phyloP scores from a whole-genome alignment of 768 basidiomycete species.

The Xerocomus brunneocitrinus region DNA sequence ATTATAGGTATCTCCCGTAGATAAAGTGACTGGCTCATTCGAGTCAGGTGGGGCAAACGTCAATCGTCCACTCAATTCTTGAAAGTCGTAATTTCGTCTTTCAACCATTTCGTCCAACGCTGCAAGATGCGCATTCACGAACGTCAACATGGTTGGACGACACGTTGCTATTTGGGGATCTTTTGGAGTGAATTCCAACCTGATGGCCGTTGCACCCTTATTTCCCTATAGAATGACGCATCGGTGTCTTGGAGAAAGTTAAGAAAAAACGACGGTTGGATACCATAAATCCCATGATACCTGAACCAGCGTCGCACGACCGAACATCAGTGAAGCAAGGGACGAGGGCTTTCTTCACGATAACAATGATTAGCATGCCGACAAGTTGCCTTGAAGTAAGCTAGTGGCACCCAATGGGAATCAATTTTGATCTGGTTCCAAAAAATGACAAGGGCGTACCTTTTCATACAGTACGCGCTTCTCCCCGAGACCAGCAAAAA shows the following conservation, averaged over 20 bases:
- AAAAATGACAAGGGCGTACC: conserved; percentile 33
- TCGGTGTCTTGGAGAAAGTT: not conserved
- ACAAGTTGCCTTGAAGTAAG: conserved; percentile 75
- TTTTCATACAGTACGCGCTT: conserved; percentile 61
- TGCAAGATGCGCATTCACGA: conserved; percentile 80
- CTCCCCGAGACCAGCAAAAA: conserved; percentile 69
- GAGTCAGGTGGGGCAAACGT: conserved; percentile 39
- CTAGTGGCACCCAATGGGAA: conserved; percentile 32
- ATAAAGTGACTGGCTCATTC: not conserved
- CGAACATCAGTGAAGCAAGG: conserved; percentile 51
- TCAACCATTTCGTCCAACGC: conserved; percentile 80
- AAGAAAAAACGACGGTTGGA: not conserved
- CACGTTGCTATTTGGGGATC: conserved; percentile 15
- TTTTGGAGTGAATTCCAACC: conserved; percentile 51
- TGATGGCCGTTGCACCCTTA: conserved; percentile 72
- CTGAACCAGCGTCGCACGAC: conserved; percentile 56
- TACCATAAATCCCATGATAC: conserved; percentile 79
- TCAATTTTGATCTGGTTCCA: not conserved
- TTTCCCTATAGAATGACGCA: conserved; percentile 53
- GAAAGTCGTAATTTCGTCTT: conserved; percentile 69
- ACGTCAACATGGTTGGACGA: conserved; percentile 53
- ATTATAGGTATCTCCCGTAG: conserved; percentile 16
- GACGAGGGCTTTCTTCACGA: conserved; percentile 53
- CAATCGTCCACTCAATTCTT: conserved; percentile 59
- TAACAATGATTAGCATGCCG: conserved; percentile 70